These are phyloP conservation scores for Chalciporus chontae DNA, from an alignment of 768 basidiomycete species.

Conservation along the genomic window DNA sequence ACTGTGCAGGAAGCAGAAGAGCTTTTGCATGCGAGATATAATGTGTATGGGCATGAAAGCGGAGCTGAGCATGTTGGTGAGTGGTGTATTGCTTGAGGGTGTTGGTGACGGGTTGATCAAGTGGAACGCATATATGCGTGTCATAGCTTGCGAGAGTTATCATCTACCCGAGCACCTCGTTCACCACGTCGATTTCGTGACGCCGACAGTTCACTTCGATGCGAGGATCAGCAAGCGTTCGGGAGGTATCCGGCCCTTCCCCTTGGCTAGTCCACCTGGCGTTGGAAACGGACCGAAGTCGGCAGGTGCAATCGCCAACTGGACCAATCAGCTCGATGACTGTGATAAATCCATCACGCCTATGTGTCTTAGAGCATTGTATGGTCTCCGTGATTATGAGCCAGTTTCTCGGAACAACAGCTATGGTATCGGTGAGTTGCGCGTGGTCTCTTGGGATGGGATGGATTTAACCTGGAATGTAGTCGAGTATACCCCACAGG, in stretches of 20 bases:
- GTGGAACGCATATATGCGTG: too few relatives aligned
- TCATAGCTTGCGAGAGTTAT: conserved; percentile 37
- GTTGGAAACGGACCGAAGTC: conserved; percentile 15
- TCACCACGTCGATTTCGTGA: conserved; percentile 41
- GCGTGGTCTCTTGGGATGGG: neutral
- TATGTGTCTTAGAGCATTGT: conserved; percentile 53
- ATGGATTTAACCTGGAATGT: too few relatives aligned
- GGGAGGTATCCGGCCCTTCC: neutral
- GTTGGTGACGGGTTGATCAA: neutral
- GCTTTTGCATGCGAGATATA: conserved; percentile 40
- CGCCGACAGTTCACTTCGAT: conserved; percentile 43
- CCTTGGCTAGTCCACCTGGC: too few relatives aligned
- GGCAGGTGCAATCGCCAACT: conserved; percentile 19
- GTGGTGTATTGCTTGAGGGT: conserved; percentile 4
- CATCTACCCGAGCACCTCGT: conserved; percentile 37
- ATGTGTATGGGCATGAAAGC: conserved; percentile 37
- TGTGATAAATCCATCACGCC: conserved; percentile 51
- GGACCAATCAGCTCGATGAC: conserved; percentile 14
- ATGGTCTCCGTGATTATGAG: conserved; percentile 35
- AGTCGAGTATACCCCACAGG: conserved; percentile 54
- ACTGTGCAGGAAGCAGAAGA: conserved; percentile 43
- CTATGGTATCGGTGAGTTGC: conserved; percentile 47
- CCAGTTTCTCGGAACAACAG: conserved; percentile 47
- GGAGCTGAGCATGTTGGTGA: conserved; percentile 38
- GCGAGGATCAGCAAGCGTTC: conserved; percentile 25